Evolutionary conservation across 2,329 filamentous ascomycete species (phyloP).

Genomic region (Tolypocladium guangdongense): DNA sequence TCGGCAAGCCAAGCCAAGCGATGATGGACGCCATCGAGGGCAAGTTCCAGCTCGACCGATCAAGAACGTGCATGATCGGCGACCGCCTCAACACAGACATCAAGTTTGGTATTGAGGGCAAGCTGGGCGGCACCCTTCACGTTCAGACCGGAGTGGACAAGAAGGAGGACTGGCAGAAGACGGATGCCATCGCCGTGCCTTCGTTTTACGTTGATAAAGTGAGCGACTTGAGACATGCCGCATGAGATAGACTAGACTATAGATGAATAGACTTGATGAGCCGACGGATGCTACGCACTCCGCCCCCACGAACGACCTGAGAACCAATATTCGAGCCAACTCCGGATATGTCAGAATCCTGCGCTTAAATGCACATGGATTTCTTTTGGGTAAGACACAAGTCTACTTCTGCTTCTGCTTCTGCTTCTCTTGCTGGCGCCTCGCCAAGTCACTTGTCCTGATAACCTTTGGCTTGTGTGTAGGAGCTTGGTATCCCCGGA

Average conservation of each 20-base stretch:
- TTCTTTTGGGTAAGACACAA: too few relatives aligned
- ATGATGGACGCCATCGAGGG: slow-evolving; percentile 99
- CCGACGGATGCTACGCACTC: not conserved
- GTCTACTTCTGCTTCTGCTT: slow-evolving; percentile 20
- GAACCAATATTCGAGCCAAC: not conserved
- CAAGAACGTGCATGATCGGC: slow-evolving; percentile 87
- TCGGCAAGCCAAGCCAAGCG: slow-evolving; percentile 93
- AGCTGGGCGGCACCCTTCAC: slow-evolving; percentile 79
- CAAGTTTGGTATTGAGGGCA: slow-evolving; percentile 83
- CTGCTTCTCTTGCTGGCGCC: slow-evolving; percentile 29
- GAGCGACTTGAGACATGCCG: slow-evolving; percentile 51
- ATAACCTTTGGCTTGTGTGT: slow-evolving; percentile 32
- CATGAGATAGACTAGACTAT: slow-evolving; percentile 8
- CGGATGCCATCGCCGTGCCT: slow-evolving; percentile 59
- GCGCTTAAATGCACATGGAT: not conserved
- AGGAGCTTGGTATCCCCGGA: slow-evolving; percentile 31
- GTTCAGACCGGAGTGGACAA: slow-evolving; percentile 84
- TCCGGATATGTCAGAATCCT: not conserved
- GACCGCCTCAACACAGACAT: slow-evolving; percentile 94
- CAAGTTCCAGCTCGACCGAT: slow-evolving; percentile 80
- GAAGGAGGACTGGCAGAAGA: slow-evolving; percentile 70
- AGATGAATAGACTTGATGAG: not conserved
- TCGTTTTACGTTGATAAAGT: slow-evolving; percentile 76
- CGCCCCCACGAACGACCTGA: not conserved
- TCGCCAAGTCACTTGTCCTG: slow-evolving; percentile 38